A percentile compares a stretch with the other conserved stretches of the same genome.
phyloP scores from a whole-genome alignment of 768 basidiomycete genomes.

The Agaricus blazei region DNA sequence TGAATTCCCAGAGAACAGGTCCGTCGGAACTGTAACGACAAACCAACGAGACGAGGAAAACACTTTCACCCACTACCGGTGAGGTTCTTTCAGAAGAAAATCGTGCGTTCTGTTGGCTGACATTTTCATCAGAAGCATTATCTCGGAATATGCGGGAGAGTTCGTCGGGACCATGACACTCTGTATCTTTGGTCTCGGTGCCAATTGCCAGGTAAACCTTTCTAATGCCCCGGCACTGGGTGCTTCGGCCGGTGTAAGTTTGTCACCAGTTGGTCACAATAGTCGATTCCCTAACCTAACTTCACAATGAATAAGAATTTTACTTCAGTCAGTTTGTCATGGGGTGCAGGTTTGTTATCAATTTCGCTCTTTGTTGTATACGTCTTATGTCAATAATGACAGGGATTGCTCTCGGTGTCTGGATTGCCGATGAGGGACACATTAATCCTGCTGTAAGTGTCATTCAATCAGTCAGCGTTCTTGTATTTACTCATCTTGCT shows the following conservation, averaged over 20 bases:
- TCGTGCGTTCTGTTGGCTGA: background rate
- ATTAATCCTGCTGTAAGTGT: conserved; percentile 52
- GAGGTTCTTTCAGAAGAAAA: background rate
- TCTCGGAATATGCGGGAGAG: conserved; percentile 32
- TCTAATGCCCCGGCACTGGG: conserved; percentile 34
- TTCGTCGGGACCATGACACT: conserved; percentile 52
- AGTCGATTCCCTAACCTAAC: background rate
- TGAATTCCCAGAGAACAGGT: background rate
- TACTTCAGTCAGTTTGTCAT: conserved; percentile 38
- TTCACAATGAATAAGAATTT: conserved; percentile 8
- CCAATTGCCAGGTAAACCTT: conserved; percentile 46
- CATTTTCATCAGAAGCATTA: background rate
- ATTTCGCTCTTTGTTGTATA: background rate
- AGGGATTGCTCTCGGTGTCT: conserved; percentile 53
- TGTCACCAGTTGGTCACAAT: background rate
- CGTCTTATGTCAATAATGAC: background rate
- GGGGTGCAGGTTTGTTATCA: conserved; percentile 27
- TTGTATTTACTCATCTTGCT: too few relatives aligned
- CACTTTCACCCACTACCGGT: conserved; percentile 1
- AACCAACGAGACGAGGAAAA: background rate
- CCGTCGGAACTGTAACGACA: background rate
- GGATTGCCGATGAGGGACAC: conserved; percentile 67
- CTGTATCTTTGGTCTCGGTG: conserved; percentile 47
- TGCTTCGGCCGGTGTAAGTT: conserved; percentile 45
- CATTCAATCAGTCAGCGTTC: too few relatives aligned